These are phyloP conservation scores for Diplogelasinospora grovesii DNA, from an alignment of 495 filamentous ascomycete genomes.

Conservation along the genomic window DNA sequence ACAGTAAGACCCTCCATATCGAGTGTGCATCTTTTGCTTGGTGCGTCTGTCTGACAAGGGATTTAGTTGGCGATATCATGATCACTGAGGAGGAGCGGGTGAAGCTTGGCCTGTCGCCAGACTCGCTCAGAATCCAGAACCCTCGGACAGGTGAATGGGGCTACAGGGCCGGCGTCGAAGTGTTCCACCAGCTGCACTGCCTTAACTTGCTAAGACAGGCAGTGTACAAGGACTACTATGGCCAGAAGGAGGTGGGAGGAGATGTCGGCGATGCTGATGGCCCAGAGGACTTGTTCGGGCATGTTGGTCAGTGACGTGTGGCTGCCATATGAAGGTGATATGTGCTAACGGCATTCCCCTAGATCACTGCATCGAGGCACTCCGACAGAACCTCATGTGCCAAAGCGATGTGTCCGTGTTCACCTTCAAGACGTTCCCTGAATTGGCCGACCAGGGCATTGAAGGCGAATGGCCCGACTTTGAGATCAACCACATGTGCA, in stretches of 20 bases:
- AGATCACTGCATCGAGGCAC: constrained; percentile 47
- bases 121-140: constrained; percentile 40
- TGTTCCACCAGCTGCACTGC: constrained; percentile 53
- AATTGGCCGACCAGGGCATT: constrained; percentile 28
- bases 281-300: constrained; percentile 22
- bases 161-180: constrained; percentile 47
- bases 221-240: constrained; percentile 44
- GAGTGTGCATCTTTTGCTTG: too few relatives aligned
- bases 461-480: constrained; percentile 42
- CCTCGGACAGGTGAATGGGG: constrained; percentile 44
- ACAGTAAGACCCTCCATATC: constrained; percentile 24
- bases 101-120: constrained; percentile 39
- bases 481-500: constrained; percentile 41
- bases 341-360: not conserved
- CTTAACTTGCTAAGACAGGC: constrained; percentile 45
- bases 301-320: constrained; percentile 14
- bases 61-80: constrained; percentile 43
- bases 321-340: not conserved
- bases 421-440: constrained; percentile 37
- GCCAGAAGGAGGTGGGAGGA: constrained; percentile 32
- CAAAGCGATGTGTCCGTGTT: constrained; percentile 45
- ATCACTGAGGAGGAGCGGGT: constrained; percentile 42
- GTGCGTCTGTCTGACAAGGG: not conserved
- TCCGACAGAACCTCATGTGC: constrained; percentile 46
- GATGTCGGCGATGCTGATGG: constrained; percentile 23